phyloP scores from a whole-genome alignment of 2,329 filamentous ascomycete genomes.

The Claviceps spartinae region DNA sequence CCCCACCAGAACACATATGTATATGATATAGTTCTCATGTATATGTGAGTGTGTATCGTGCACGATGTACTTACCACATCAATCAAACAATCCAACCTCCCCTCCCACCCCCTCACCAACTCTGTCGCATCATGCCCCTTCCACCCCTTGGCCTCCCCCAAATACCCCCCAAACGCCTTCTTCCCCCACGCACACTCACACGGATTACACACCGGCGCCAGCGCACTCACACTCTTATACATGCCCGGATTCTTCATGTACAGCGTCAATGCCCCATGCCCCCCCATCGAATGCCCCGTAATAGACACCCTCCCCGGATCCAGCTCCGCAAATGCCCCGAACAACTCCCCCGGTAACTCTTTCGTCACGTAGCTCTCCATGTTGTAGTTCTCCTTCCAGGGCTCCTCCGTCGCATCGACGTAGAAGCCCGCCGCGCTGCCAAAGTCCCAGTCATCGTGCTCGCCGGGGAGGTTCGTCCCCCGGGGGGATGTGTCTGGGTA shows the following conservation, averaged over 20 bases:
- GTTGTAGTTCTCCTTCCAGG: constrained; percentile 67
- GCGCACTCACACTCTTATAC: constrained; percentile 82
- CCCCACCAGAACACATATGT: too few species aligned
- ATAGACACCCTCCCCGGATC: constrained; percentile 64
- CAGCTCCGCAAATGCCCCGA: constrained; percentile 54
- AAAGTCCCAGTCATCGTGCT: constrained; percentile 85
- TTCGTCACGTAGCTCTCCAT: constrained; percentile 91
- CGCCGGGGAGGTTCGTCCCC: constrained; percentile 65
- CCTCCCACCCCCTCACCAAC: constrained; percentile 63
- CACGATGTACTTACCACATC: constrained; percentile 54
- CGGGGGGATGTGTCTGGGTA: constrained; percentile 93
- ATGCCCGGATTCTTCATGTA: constrained; percentile 83
- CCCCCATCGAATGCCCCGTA: constrained; percentile 93
- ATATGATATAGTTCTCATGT: too few species aligned
- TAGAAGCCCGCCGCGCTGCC: constrained; percentile 91
- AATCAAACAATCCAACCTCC: constrained; percentile 62
- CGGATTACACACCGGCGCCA: constrained; percentile 83
- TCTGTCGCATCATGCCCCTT: constrained; percentile 86
- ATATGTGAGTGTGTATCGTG: too few species aligned
- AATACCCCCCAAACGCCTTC: constrained; percentile 87
- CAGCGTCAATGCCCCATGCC: constrained; percentile 84
- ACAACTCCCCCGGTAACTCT: constrained; percentile 72
- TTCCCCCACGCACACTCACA: constrained; percentile 80
- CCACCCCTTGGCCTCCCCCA: constrained; percentile 62
- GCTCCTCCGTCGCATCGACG: constrained; percentile 65